A percentile compares a stretch with the other conserved stretches of the same genome.
Conservation (phyloP, 495 filamentous ascomycete genomes). For the Barbatosphaeria neglecta region DNA sequence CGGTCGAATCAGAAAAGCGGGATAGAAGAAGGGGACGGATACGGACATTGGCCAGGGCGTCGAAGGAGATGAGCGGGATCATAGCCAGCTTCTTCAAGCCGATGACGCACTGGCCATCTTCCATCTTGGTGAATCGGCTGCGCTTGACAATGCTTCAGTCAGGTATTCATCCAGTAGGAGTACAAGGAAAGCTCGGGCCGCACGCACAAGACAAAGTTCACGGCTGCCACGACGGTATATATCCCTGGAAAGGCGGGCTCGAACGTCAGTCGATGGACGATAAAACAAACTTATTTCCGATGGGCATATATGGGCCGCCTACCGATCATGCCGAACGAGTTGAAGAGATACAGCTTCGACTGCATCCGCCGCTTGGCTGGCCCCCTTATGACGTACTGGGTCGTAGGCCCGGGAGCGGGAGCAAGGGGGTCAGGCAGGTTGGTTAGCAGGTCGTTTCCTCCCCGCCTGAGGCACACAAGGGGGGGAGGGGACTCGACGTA, state of each 20-base stretch:
- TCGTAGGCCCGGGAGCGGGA: too few relatives aligned
- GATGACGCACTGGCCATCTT: constrained; percentile 38
- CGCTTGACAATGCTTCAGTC: background rate
- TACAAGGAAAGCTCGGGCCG: background rate
- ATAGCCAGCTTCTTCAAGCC: constrained; percentile 38
- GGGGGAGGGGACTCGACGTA: too few relatives aligned
- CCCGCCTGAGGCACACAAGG: too few relatives aligned
- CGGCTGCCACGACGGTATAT: constrained; percentile 30
- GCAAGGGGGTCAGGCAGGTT: too few relatives aligned
- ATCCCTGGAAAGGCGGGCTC: constrained; percentile 26
- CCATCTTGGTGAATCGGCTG: constrained; percentile 35
- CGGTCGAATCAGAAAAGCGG: background rate
- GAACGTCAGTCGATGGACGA: background rate
- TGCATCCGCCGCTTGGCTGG: constrained; percentile 27
- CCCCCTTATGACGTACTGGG: constrained; percentile 37
- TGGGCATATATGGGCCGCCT: too few relatives aligned
- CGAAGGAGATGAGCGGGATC: constrained; percentile 39
- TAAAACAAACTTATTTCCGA: background rate
- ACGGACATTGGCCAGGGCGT: constrained; percentile 36
- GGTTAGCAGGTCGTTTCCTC: too few relatives aligned
- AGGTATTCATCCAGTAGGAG: background rate
- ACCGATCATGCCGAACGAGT: constrained; percentile 42
- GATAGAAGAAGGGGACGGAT: background rate
- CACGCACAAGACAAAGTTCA: constrained; percentile 41
- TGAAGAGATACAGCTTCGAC: constrained; percentile 40